phyloP scores from a whole-genome alignment of 1,284 basidiomycete genomes.

The Singerocomus inundabilis region DNA sequence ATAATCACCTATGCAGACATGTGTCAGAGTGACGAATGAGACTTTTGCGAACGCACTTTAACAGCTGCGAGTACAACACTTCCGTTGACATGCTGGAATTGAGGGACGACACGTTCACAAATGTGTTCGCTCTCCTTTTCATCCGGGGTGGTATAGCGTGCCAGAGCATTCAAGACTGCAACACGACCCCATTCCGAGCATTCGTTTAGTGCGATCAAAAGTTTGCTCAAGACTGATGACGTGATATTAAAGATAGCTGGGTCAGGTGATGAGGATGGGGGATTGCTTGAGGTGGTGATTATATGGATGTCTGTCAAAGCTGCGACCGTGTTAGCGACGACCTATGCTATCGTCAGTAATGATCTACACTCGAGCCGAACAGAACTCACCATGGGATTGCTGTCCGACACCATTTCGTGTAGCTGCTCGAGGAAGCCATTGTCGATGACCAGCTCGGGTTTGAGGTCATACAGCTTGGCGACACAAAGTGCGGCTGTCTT shows the following conservation, averaged over 20 bases:
- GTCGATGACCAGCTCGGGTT: slow-evolving; percentile 92
- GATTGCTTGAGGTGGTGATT: slow-evolving; percentile 51
- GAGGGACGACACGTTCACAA: slow-evolving; percentile 96
- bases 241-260: slow-evolving; percentile 83
- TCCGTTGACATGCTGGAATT: slow-evolving; percentile 97
- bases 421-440: slow-evolving; percentile 92
- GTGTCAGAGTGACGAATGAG: neutral
- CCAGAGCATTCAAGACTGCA: slow-evolving; percentile 84
- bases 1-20: slow-evolving; percentile 75
- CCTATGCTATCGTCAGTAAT: slow-evolving; percentile 43
- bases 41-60: slow-evolving; percentile 55
- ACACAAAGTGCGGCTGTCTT: slow-evolving; percentile 97
- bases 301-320: slow-evolving; percentile 93
- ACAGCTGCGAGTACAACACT: slow-evolving; percentile 94
- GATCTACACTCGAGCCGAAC: neutral
- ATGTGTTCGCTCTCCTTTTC: slow-evolving; percentile 98
- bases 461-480: slow-evolving; percentile 95
- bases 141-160: slow-evolving; percentile 81
- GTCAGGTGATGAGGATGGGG: slow-evolving; percentile 55
- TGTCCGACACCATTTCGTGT: slow-evolving; percentile 90
- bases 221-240: slow-evolving; percentile 77
- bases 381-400: slow-evolving; percentile 88
- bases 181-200: slow-evolving; percentile 99
- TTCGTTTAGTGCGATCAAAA: slow-evolving; percentile 95
- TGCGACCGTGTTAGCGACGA: slow-evolving; percentile 93